A percentile compares a stretch with the other conserved stretches of the same genome.
Conservation (phyloP, 495 filamentous ascomycete genomes). For the Penicillium atrosanguineum region DNA sequence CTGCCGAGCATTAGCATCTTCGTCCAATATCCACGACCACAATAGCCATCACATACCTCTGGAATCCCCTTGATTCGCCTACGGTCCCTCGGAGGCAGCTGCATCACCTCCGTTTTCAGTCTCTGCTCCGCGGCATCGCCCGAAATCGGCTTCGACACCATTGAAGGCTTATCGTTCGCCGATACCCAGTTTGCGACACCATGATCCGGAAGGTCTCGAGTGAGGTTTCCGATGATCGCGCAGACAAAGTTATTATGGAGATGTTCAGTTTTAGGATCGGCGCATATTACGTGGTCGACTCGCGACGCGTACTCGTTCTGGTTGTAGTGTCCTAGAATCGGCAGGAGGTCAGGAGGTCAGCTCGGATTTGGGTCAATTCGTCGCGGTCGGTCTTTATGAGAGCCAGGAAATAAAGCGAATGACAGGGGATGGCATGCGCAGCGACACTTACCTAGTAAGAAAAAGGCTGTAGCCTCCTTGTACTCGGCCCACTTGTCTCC, state of each 20-base stretch:
- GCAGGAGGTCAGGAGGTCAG: slow-evolving; percentile 19
- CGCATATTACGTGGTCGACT: slow-evolving; percentile 70
- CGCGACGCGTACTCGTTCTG: slow-evolving; percentile 77
- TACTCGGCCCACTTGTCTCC: slow-evolving; percentile 85
- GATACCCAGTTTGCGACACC: slow-evolving; percentile 94
- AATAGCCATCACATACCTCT: slow-evolving; percentile 41
- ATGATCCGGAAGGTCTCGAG: slow-evolving; percentile 84
- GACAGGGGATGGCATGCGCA: slow-evolving; percentile 6
- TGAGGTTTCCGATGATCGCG: slow-evolving; percentile 82
- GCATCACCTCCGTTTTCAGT: slow-evolving; percentile 93
- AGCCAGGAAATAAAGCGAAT: background rate
- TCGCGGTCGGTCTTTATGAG: background rate
- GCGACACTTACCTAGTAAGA: slow-evolving; percentile 70
- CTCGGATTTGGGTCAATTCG: slow-evolving; percentile 12
- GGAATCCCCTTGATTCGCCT: slow-evolving; percentile 79
- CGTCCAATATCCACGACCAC: background rate
- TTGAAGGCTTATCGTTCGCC: slow-evolving; percentile 89
- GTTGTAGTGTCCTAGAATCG: slow-evolving; percentile 68
- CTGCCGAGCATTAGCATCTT: slow-evolving; percentile 32
- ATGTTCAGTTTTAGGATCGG: slow-evolving; percentile 68
- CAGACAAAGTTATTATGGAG: slow-evolving; percentile 88
- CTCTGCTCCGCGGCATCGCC: slow-evolving; percentile 89
- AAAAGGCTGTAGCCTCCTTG: slow-evolving; percentile 76
- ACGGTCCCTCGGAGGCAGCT: slow-evolving; percentile 79
- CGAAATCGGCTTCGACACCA: slow-evolving; percentile 72